Evolutionary conservation across 441 rosid genomes (phyloP), one percentile per base, ranked within the genome.

Genomic region (Syzygium syzygioides): DNA sequence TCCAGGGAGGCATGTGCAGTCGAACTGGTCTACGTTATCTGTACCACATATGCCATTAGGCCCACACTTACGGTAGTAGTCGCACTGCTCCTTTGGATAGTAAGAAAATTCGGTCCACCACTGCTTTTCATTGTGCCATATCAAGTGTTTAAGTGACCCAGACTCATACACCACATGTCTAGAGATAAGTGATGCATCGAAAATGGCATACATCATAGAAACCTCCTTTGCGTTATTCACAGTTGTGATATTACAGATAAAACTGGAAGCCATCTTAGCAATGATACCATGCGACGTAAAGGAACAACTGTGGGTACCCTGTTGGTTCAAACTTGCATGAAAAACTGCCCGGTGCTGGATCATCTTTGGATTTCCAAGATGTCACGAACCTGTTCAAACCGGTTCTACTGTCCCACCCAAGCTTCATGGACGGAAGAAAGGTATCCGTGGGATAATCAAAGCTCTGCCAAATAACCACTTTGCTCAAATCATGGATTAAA

Each of bases 321-420:
- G 9, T 86, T 4, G 94, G 94, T 14, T 95, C 93, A 37, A 95
- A 91, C 59, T 89, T 85, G 32, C 10, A 89, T 14, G 93, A 88
- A 89, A 54, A 45, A 88, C 91, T 92, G 12, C 99, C 97, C 0
- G 84, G 88, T 84, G 93, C 94, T 0, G 98, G 98, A 59, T 94
- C 98, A 84, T 86, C 87, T 3, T 89, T 53, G 55, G 97, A 92
- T 86, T 90, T 96, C 99, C 98, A 96, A 2, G 97, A 94, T 1
- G 93, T 90, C 37, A 93, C 28, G 68, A 88, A 71, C 85, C 93
- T 83, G 50, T 92, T 90, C 53, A 92, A 3, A 48, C 95, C 93
- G 1, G 80, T 92, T 86, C 59, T 54, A 6, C 79, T 64, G 85
- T 91, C 89, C 88, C 90, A 52, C 48, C 98, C 98, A 14, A 95